A percentile compares a stretch with the other conserved stretches of the same genome.
phyloP scores from a whole-genome alignment of 1,139 yeast genomes.

The Magnusiomyces ingens region DNA sequence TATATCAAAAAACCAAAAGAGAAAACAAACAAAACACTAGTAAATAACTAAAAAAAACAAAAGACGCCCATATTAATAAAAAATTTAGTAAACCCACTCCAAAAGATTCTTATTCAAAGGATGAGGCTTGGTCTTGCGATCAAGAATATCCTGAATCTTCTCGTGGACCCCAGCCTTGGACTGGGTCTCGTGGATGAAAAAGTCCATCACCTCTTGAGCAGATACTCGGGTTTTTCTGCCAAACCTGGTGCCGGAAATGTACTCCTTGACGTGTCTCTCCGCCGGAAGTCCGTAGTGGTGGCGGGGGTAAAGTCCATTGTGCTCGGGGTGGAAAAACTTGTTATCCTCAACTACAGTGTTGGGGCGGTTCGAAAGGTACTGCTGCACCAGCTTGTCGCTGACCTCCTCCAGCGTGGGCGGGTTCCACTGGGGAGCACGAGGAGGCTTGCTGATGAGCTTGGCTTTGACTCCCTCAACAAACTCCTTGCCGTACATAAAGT shows the following conservation, averaged over 20 bases:
- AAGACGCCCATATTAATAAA: too few species aligned
- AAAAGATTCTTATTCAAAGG: conserved; percentile 51
- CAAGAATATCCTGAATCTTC: conserved; percentile 50
- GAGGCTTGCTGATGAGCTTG: conserved; percentile 57
- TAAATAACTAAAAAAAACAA: neutral
- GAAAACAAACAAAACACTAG: neutral
- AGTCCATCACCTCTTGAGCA: conserved; percentile 20
- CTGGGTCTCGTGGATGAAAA: too few species aligned
- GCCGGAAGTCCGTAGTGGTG: conserved; percentile 75
- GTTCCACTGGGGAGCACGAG: conserved; percentile 50
- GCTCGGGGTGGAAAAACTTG: conserved; percentile 40
- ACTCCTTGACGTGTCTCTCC: conserved; percentile 50
- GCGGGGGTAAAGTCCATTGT: conserved; percentile 60
- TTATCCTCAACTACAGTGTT: conserved; percentile 28
- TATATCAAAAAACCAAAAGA: too few species aligned
- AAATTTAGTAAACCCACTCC: conserved; percentile 45
- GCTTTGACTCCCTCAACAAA: conserved; percentile 73
- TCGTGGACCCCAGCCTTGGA: conserved; percentile 55
- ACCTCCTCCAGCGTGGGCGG: conserved; percentile 34
- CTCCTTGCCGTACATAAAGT: conserved; percentile 58
- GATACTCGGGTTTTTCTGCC: conserved; percentile 15
- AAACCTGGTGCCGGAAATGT: conserved; percentile 53
- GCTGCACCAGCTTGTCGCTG: conserved; percentile 14
- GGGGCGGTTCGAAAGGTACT: conserved; percentile 17
- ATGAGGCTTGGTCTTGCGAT: conserved; percentile 55